Conservation (phyloP, 768 basidiomycete species). For the Pisolithus orientalis region DNA sequence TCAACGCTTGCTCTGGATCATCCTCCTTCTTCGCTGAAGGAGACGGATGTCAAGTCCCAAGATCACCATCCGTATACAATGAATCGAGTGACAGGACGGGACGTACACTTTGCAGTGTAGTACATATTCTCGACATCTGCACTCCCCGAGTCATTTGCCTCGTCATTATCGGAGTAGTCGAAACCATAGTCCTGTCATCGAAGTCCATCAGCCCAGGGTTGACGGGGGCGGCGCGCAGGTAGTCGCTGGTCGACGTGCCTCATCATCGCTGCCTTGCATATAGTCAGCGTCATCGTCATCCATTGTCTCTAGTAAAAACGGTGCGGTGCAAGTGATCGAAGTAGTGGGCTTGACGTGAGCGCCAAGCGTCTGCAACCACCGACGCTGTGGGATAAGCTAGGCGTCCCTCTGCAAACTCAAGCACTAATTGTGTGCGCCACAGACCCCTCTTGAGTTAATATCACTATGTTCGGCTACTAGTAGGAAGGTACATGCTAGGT, state of each 20-base stretch:
- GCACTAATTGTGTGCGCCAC: background rate
- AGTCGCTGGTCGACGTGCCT: constrained; percentile 38
- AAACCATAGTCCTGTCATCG: constrained; percentile 83
- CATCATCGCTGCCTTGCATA: constrained; percentile 85
- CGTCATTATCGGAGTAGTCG: constrained; percentile 91
- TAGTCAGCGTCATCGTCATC: constrained; percentile 94
- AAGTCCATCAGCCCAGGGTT: background rate
- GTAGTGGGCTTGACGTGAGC: background rate
- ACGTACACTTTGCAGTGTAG: constrained; percentile 91
- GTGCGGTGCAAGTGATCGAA: background rate
- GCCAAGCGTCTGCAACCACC: background rate
- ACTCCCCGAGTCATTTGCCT: constrained; percentile 70
- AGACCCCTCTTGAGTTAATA: no score
- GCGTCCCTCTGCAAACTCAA: no score
- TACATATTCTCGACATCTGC: constrained; percentile 97
- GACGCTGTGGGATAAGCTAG: background rate
- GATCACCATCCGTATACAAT: background rate
- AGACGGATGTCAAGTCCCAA: background rate
- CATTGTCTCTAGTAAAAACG: constrained; percentile 37
- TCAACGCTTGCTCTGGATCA: constrained; percentile 84
- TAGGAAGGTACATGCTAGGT: background rate
- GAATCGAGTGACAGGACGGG: background rate
- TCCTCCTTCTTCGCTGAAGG: constrained; percentile 85
- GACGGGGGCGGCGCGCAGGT: constrained; percentile 5
- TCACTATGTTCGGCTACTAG: no score